A percentile compares a stretch with the other conserved stretches of the same genome.
phyloP scores from a whole-genome alignment of 192 early-diverging fungal genomes.

The Nowakowskiella sp. region DNA sequence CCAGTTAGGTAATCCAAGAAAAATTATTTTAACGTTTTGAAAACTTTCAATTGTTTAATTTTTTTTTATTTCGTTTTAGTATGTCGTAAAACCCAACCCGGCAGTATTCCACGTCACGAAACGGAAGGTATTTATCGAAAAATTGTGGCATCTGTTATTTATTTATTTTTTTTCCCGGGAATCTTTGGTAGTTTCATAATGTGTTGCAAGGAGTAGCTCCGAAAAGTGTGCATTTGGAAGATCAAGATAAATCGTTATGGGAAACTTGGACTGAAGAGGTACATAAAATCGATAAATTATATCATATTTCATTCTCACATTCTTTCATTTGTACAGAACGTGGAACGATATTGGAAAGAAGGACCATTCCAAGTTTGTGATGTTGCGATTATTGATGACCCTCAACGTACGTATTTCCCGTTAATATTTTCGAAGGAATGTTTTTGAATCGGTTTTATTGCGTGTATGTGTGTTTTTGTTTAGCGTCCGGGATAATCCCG shows the following conservation, averaged over 20 bases:
- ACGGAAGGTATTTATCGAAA: too few relatives aligned
- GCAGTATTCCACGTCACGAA: constrained; percentile 84
- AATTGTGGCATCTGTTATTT: too few relatives aligned
- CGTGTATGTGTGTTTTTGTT: constrained; percentile 5
- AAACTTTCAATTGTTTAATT: background rate
- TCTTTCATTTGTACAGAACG: constrained; percentile 62
- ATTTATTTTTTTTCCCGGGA: too few relatives aligned
- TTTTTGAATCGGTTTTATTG: constrained; percentile 5
- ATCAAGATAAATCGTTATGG: constrained; percentile 52
- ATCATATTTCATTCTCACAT: constrained; percentile 32
- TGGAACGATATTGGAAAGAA: constrained; percentile 65
- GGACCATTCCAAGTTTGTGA: constrained; percentile 61
- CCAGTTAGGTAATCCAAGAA: too few relatives aligned
- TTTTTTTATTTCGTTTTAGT: constrained; percentile 33
- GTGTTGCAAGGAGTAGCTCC: constrained; percentile 74
- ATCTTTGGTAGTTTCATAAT: constrained; percentile 86
- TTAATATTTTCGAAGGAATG: background rate
- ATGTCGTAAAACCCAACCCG: constrained; percentile 72
- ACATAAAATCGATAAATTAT: background rate
- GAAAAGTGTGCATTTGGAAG: constrained; percentile 33
- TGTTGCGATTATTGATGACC: constrained; percentile 83
- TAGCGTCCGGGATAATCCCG: constrained; percentile 70
- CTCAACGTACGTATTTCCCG: constrained; percentile 41
- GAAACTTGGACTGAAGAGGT: constrained; percentile 21
- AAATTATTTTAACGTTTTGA: constrained; percentile 6